Base-by-base conservation (phyloP, 805 yeast species). In the Lachancea nothofagi region DNA sequence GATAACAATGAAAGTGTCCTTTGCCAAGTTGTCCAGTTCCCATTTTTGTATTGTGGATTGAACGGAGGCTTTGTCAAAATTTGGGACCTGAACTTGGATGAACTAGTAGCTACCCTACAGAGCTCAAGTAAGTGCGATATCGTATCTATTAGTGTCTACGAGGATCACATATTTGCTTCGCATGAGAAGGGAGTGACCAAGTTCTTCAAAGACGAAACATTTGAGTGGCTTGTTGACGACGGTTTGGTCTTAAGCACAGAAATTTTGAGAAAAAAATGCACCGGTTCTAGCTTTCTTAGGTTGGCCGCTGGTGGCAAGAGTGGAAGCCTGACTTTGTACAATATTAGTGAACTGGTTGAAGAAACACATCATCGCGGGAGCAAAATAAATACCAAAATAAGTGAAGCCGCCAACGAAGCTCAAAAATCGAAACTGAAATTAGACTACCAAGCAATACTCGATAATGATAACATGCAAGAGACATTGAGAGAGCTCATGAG, bases 71-170 rank as follows among this genome's bases (percentile, higher is more conserved):
- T 69, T 19, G 71, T 90, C n/a, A 78, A 80, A 41, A 78, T 86
- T 5, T 84, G 96, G 87, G 97, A 93, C 51, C 65, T 90, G 34
- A 78, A 82, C 34, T 88, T 97, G 0, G 71, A 72, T 39, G 97
- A 90, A 57, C 63, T 80, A 44, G 62, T 78, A 28, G 66, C 72
- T 29, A 70, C 65, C 2, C 47, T 66, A n/a, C 51, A 51, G n/a
- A 49, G 65, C 0, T 56, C 70, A 50, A 48, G 64, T 27, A 67
- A 69, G 25, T 42, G 50, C 7, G 81, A 80, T 40, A 74, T 86
- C 2, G 69, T 80, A 26, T 72, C 90, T 4, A 43, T 61, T 10
- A 49, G 59, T 1, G 57, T 56, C 9, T 53, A 50, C 41, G 42
- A 54, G 24, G 59, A 58, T 36, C 57, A 56, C 30, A 42, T 59